Evolutionary conservation across 2,329 filamentous ascomycete genomes (phyloP), one percentile per base, ranked within the genome.

Genomic region (Colletotrichum musae): DNA sequence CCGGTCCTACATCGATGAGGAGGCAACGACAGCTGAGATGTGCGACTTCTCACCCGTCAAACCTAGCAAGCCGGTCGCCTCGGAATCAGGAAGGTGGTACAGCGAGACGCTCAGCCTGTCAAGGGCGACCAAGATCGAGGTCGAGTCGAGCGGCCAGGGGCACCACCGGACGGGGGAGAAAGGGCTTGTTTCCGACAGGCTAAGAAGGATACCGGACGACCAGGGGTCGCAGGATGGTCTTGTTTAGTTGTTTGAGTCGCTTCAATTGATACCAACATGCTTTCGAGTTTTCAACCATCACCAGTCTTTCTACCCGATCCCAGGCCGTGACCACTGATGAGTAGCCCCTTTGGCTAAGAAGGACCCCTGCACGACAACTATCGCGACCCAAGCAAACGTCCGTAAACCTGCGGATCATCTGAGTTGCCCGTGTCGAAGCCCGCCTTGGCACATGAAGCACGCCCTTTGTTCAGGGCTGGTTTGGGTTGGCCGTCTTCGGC

Each of bases 1-100:
- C 6, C 64, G 68, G 12, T 63, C 68, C 39, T 63, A 57, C 45
- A 43, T n/a, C 18, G 58, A 70, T 48, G 51, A 58, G 1, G 68
- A 57, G 2, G 24, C 18, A 13, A 16, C 43, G 6, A 16, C 43
- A 6, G 66, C 61, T 0, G 66, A 69, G 43, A 50, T 69, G 4
- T 32, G 56, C 21, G 50, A 69, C 6, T 50, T 69, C 6, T 36
- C 66, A 4, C 62, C 62, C 2, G n/a, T 24, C 16, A 66, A 41
- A 1, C 18, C 66, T 0, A 6, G 13, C 5, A 51, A 48, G 18
- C 15, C 24, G 1, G 18, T 43, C 9, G 62, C 32, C 13, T 10
- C 9, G 6, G 32, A 51, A 2, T 6, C 43, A 0, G n/a, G 26
- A 4, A 18, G 56, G 3, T 69, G 66, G 66, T 69, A 60, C 18